These are phyloP conservation scores for Pulveroboletus ravenelii DNA, from an alignment of 768 basidiomycete genomes.

Conservation along the genomic window DNA sequence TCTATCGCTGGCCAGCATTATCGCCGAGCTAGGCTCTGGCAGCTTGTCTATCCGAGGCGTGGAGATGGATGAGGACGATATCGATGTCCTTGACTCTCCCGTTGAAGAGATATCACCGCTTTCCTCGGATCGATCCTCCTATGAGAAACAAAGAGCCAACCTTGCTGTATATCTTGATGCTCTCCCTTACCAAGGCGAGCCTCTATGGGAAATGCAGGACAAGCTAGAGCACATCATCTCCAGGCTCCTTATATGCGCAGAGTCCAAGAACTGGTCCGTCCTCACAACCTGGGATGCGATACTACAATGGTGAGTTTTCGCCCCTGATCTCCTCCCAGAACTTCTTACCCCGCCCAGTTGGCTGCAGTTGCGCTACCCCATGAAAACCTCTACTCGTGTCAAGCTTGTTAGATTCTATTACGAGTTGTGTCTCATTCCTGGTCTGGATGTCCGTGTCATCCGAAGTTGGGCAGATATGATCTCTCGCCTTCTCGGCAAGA, in stretches of 20 bases:
- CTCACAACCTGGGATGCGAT: slow-evolving; percentile 76
- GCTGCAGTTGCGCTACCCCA: slow-evolving; percentile 77
- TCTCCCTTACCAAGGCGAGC: slow-evolving; percentile 70
- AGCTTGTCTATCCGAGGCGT: slow-evolving; percentile 20
- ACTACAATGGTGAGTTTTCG: slow-evolving; percentile 60
- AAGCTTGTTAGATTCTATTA: slow-evolving; percentile 73
- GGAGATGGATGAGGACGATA: slow-evolving; percentile 58
- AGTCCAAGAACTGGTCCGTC: slow-evolving; percentile 68
- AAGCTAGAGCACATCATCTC: slow-evolving; percentile 66
- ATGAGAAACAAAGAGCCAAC: slow-evolving; percentile 55
- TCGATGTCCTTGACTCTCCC: slow-evolving; percentile 41
- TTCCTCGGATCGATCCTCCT: slow-evolving; percentile 32
- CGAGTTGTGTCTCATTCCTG: slow-evolving; percentile 72
- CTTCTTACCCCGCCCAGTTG: slow-evolving; percentile 46
- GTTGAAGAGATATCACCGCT: slow-evolving; percentile 26
- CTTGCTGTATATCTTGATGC: slow-evolving; percentile 64
- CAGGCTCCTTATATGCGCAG: slow-evolving; percentile 66
- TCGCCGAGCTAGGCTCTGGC: slow-evolving; percentile 24
- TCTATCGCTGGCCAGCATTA: slow-evolving; percentile 17
- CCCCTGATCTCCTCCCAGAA: neutral
- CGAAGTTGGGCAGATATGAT: slow-evolving; percentile 79
- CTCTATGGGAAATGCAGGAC: slow-evolving; percentile 63
- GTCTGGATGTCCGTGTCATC: slow-evolving; percentile 65
- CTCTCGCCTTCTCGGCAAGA: slow-evolving; percentile 63
- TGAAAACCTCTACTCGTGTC: slow-evolving; percentile 62